Base-by-base conservation (phyloP, 768 basidiomycete species). In the Auricularia sp. region DNA sequence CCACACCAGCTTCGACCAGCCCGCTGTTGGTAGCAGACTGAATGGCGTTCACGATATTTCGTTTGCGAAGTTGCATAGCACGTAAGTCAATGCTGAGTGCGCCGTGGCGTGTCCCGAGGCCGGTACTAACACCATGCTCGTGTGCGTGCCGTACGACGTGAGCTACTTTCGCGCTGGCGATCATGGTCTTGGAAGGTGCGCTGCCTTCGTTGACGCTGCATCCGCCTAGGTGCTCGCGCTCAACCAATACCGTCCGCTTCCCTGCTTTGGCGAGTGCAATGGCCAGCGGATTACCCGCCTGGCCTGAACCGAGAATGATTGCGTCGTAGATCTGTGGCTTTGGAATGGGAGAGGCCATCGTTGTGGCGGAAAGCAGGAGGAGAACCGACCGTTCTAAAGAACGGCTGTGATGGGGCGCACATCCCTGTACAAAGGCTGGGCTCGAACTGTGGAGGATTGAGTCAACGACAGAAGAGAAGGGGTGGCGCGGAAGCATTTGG, bases 161-260 rank as follows among this genome's bases (percentile, higher is more conserved):
- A 35, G 65, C 66, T 10, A 67, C 60, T 6, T 65, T 29, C 1
- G 65, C 66, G 36, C 60, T 62, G 33, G 66, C 64, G 35, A 67
- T 65, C 65, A 67, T 61, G 12, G 66, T 67, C 29, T 67, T 67
- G 12, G 66, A 66, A 43, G 66, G 66, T 8, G 66, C 61, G 51
- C 65, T 66, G 61, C 66, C 66, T 21, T 61, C 66, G 64, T 67
- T 67, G 61, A 66, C 64, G 47, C 66, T 66, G 61, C 65, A 66
- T 8, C 66, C 66, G 21, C 66, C 66, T 5, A 67, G n/a, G 58
- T 67, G 64, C 35, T 36, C n/a, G 16, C 58, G 61, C 33, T 67
- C 66, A 34, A 67, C 56, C 23, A 67, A 34, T 11, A 60, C 64
- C 34, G 65, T 66, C 16, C 43, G n/a, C 58, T 53, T 64, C 6